A percentile compares a stretch with the other conserved stretches of the same genome.
These are phyloP conservation scores for Chenopodium formosanum DNA, from an alignment of 148 eudicot genomes.

Conservation along the genomic window DNA sequence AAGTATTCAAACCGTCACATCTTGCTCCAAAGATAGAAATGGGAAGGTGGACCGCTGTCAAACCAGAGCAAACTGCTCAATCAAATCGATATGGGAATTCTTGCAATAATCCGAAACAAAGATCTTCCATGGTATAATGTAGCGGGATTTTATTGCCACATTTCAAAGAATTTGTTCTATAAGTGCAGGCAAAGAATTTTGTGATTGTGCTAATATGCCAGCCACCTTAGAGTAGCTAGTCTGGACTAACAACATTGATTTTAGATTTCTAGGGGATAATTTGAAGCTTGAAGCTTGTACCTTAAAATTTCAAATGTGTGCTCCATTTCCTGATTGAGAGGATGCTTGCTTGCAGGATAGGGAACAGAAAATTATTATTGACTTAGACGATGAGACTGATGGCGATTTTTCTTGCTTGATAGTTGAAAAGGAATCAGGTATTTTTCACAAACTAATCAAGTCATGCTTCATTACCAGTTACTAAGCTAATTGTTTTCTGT, in stretches of 20 bases:
- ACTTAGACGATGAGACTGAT: constrained; percentile 69
- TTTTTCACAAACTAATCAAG: neutral
- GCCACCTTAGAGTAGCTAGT: neutral
- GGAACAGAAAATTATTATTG: constrained; percentile 40
- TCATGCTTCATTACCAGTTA: neutral
- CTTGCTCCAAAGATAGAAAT: constrained; percentile 47
- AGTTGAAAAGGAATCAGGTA: constrained; percentile 56
- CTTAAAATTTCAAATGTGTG: constrained; percentile 2
- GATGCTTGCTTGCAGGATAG: constrained; percentile 38
- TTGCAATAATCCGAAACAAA: constrained; percentile 38
- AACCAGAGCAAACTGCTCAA: constrained; percentile 37
- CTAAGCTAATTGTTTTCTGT: constrained; percentile 11
- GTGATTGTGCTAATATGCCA: neutral
- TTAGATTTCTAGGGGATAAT: neutral
- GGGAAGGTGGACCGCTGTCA: constrained; percentile 75
- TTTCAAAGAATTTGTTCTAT: neutral
- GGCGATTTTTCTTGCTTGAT: constrained; percentile 62
- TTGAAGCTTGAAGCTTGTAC: constrained; percentile 7
- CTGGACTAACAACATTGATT: neutral
- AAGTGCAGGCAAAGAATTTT: neutral
- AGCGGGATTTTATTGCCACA: constrained; percentile 5
- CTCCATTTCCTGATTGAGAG: constrained; percentile 8
- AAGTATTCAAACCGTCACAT: constrained; percentile 30
- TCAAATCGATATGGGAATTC: constrained; percentile 21
- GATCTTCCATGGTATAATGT: constrained; percentile 38